Evolutionary conservation across 306 rosid genomes (phyloP).

Genomic region (Clitoria ternatea): DNA sequence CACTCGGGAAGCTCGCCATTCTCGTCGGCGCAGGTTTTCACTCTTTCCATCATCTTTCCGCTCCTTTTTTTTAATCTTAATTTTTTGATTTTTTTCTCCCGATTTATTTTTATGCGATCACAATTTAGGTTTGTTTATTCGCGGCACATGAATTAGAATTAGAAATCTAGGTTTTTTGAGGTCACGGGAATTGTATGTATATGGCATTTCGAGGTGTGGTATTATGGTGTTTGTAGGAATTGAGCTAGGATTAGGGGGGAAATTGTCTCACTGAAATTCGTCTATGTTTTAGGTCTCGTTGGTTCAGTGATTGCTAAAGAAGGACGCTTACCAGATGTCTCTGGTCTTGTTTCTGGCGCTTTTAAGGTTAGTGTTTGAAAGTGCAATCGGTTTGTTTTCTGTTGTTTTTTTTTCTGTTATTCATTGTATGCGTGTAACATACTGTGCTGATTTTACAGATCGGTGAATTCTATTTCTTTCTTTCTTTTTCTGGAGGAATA

Average conservation of each 20-base stretch:
- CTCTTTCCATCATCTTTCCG: not conserved
- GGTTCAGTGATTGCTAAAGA: constrained; percentile 89
- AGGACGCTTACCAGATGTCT: constrained; percentile 53
- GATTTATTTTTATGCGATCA: not conserved
- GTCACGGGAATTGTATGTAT: not conserved
- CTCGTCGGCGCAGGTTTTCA: constrained; percentile 85
- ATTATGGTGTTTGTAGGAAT: not conserved
- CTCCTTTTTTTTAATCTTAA: not conserved
- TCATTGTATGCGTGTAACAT: not conserved
- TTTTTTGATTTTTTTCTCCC: not conserved
- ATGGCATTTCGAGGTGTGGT: too few species aligned
- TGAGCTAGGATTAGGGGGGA: not conserved
- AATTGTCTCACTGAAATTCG: not conserved
- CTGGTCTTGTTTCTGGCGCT: constrained; percentile 72
- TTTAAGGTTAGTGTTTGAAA: constrained; percentile 55
- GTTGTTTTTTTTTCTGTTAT: not conserved
- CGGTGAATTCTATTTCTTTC: not conserved
- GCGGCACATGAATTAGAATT: not conserved
- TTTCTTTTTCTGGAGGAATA: not conserved
- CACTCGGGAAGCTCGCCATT: constrained; percentile 75
- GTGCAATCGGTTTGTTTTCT: not conserved
- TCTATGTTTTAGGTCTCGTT: constrained; percentile 55
- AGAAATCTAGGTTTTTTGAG: constrained; percentile 33
- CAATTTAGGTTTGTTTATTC: not conserved
- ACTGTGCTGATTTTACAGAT: not conserved